Evolutionary conservation across 208 protist genomes (phyloP), one percentile per base, ranked within the genome.

Genomic region (Naegleria lovaniensis): DNA sequence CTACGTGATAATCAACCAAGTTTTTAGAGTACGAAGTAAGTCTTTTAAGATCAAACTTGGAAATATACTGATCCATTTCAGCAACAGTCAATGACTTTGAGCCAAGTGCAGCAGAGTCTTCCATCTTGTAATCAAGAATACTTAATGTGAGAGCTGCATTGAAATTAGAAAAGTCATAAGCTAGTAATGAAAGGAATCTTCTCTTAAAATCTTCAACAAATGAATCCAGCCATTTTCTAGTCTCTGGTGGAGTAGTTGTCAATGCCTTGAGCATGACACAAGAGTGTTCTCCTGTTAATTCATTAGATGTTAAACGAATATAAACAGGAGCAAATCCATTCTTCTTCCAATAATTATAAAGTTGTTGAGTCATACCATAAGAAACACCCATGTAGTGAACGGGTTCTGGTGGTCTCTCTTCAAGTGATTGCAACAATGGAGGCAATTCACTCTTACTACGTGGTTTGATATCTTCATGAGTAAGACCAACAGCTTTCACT

Each of bases 261-360:
- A 90, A 19, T 7, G 95, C 93, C 33, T 92, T 93, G 48, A 99
- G 92, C 98, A 99, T 99, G 75, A 99, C 98, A 88, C 96, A 98
- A 75, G 98, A 98, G 94, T 99, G 97, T 95, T 99, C 99, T 6
- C 99, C 99, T 19, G 99, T 99, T 36, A 99, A 93, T 89, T 99
- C 98, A 92, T 99, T 99, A 22, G 95, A 83, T 79, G 90, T 85
- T 48, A 90, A 84, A 43, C 98, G 95, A 83, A 99, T 91, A 93
- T 99, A 98, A 16, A 99, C 92, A 0, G 97, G 94, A 52, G 93
- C 79, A 90, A 96, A 99, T 25, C 94, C 95, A 59, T 90, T 91
- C 51, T 95, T 94, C 85, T 96, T 96, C 98, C 98, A 99, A 92
- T 99, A 99, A 91, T 98, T 97, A 92, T 97, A 98, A 29, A 99